These are phyloP conservation scores for Neurospora intermedia DNA, from an alignment of 495 filamentous ascomycete species.

Conservation along the genomic window DNA sequence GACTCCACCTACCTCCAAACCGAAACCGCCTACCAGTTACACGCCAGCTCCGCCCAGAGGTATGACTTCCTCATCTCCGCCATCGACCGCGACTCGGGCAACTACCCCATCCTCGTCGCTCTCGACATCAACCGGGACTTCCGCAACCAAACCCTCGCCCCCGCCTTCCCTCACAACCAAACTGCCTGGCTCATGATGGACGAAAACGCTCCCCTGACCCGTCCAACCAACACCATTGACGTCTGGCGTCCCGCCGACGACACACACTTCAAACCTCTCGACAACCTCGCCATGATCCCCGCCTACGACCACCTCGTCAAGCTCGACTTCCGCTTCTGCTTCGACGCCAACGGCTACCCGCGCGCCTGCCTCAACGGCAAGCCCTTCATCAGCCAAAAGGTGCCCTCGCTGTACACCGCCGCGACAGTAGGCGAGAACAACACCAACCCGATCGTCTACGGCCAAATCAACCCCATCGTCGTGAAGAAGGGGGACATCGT, in stretches of 20 bases:
- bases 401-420: constrained; percentile 69
- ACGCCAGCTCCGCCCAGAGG: constrained; percentile 51
- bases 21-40: constrained; percentile 24
- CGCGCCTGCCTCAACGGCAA: constrained; percentile 69
- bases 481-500: constrained; percentile 55
- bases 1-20: constrained; percentile 33
- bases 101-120: constrained; percentile 47
- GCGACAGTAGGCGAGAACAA: constrained; percentile 50
- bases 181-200: constrained; percentile 58
- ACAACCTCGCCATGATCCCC: constrained; percentile 35
- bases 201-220: constrained; percentile 15
- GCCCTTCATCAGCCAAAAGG: constrained; percentile 61
- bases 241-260: constrained; percentile 56
- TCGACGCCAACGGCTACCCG: constrained; percentile 52
- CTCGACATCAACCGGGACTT: constrained; percentile 38
- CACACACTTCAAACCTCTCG: constrained; percentile 45
- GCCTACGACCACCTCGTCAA: constrained; percentile 43
- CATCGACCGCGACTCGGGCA: constrained; percentile 27
- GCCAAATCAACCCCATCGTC: constrained; percentile 59
- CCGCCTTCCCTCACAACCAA: constrained; percentile 28
- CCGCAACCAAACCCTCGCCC: constrained; percentile 16
- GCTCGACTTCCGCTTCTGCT: constrained; percentile 50
- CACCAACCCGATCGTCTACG: constrained; percentile 58
- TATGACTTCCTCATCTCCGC: constrained; percentile 46
- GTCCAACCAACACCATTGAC: constrained; percentile 37